phyloP scores from a whole-genome alignment of 2,329 filamentous ascomycete genomes.

The Calonectria multiphialidica region DNA sequence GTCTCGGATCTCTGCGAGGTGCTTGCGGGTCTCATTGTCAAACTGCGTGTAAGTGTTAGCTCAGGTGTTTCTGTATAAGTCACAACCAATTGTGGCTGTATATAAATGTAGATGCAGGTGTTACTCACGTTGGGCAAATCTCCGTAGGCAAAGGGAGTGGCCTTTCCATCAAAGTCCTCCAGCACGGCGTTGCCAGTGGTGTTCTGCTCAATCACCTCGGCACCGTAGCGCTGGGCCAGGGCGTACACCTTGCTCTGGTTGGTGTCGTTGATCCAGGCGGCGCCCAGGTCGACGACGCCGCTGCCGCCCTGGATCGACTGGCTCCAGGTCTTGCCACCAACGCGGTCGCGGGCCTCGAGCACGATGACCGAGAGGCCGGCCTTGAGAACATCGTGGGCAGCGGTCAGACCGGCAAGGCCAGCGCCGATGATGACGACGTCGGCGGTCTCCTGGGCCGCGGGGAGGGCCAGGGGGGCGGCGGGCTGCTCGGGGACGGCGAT shows the following conservation, averaged over 20 bases:
- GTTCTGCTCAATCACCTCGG: constrained; percentile 60
- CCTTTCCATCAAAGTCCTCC: constrained; percentile 53
- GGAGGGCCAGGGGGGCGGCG: constrained; percentile 7
- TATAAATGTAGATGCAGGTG: too few species aligned
- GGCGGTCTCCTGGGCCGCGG: constrained; percentile 15
- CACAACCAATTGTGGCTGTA: too few species aligned
- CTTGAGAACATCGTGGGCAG: constrained; percentile 47
- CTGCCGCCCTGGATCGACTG: constrained; percentile 42
- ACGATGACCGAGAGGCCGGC: constrained; percentile 54
- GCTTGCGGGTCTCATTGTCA: constrained; percentile 24
- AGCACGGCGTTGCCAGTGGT: constrained; percentile 56
- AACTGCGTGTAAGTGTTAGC: constrained; percentile 20
- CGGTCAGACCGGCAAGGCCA: constrained; percentile 53
- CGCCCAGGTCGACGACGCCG: constrained; percentile 63
- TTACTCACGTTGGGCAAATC: constrained; percentile 30
- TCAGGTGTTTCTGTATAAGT: fast-evolving
- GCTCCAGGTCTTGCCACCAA: constrained; percentile 64
- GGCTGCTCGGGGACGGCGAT: constrained; percentile 36
- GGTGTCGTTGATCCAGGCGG: constrained; percentile 70
- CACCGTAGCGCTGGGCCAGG: constrained; percentile 52
- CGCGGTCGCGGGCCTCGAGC: constrained; percentile 60
- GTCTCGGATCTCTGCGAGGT: constrained; percentile 38
- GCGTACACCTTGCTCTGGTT: constrained; percentile 60
- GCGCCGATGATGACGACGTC: constrained; percentile 57
- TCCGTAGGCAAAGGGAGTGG: constrained; percentile 25